A percentile compares a stretch with the other conserved stretches of the same genome.
Evolutionary conservation across 441 rosid genomes (phyloP).

Genomic region (Raphanus hybrid): DNA sequence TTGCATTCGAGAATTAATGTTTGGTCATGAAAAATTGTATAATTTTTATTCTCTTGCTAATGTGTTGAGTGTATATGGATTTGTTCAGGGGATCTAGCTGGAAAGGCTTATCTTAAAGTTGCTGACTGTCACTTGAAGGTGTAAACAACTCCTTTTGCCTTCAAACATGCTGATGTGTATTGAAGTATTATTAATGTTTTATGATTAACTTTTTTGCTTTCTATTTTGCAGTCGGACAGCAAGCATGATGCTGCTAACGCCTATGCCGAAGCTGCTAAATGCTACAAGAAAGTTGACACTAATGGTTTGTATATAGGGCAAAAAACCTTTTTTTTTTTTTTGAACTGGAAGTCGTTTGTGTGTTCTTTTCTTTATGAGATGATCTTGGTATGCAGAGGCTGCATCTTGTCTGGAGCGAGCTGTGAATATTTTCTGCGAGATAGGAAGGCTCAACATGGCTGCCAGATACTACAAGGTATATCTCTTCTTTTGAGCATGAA

Average conservation of each 20-base stretch:
- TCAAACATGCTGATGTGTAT: background rate
- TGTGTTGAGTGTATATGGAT: constrained; percentile 18
- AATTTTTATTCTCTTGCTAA: background rate
- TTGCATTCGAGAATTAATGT: too few species aligned
- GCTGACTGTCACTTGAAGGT: constrained; percentile 90
- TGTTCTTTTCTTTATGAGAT: constrained; percentile 12
- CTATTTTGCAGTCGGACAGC: constrained; percentile 74
- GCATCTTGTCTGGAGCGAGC: constrained; percentile 89
- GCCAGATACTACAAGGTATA: constrained; percentile 96
- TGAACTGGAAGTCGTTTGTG: background rate
- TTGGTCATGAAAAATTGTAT: too few species aligned
- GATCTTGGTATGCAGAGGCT: constrained; percentile 65
- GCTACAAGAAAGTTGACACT: constrained; percentile 84
- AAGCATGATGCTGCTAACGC: constrained; percentile 97
- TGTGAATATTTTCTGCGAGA: constrained; percentile 81
- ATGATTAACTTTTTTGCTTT: background rate
- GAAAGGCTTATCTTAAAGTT: constrained; percentile 72
- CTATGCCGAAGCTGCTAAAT: constrained; percentile 91
- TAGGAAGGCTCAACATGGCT: constrained; percentile 97
- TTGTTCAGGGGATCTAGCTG: constrained; percentile 86
- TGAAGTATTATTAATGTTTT: background rate
- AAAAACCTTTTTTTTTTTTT: constrained; percentile 8
- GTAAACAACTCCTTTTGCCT: background rate
- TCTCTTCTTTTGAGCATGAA: background rate
- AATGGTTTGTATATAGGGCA: constrained; percentile 58